Percentiles rank a stretch among this genome's conserved stretches.
Evolutionary conservation across 2,329 filamentous ascomycete species (phyloP).

Genomic region (Fusarium denticulatum): DNA sequence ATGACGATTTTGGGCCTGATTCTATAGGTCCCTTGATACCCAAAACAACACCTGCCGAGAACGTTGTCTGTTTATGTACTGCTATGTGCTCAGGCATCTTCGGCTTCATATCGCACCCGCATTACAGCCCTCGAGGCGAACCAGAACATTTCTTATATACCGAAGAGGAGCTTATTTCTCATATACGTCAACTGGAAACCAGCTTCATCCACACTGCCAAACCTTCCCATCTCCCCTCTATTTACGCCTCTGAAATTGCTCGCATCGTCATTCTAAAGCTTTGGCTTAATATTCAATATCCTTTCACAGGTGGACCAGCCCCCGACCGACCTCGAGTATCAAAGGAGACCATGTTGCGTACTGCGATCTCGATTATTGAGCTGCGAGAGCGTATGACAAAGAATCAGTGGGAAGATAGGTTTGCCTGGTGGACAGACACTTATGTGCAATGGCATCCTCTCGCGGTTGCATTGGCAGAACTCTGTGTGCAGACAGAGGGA

Average conservation of each 20-base stretch:
- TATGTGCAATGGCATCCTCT: constrained; percentile 67
- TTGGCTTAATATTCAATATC: constrained; percentile 59
- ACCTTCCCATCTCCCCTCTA: constrained; percentile 47
- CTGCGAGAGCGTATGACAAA: constrained; percentile 48
- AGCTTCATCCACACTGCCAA: constrained; percentile 52
- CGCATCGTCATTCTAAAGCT: constrained; percentile 57
- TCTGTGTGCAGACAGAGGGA: constrained; percentile 59
- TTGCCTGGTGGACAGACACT: constrained; percentile 59
- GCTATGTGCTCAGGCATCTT: constrained; percentile 53
- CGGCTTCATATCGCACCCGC: constrained; percentile 51
- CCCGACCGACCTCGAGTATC: constrained; percentile 47
- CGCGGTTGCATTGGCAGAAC: constrained; percentile 62
- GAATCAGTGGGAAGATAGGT: constrained; percentile 50
- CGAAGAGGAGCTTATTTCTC: constrained; percentile 54
- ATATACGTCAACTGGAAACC: constrained; percentile 52
- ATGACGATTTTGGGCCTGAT: constrained; percentile 58
- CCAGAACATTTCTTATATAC: constrained; percentile 36
- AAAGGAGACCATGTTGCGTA: constrained; percentile 56
- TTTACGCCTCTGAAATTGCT: constrained; percentile 52
- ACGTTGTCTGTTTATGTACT: constrained; percentile 54
- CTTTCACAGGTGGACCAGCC: constrained; percentile 49
- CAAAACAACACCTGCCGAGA: constrained; percentile 52
- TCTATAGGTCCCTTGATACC: constrained; percentile 48
- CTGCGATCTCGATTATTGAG: constrained; percentile 59
- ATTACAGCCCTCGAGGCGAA: constrained; percentile 34